phyloP scores from a whole-genome alignment of 2,329 filamentous ascomycete species.

The Macrophomina phaseolina region DNA sequence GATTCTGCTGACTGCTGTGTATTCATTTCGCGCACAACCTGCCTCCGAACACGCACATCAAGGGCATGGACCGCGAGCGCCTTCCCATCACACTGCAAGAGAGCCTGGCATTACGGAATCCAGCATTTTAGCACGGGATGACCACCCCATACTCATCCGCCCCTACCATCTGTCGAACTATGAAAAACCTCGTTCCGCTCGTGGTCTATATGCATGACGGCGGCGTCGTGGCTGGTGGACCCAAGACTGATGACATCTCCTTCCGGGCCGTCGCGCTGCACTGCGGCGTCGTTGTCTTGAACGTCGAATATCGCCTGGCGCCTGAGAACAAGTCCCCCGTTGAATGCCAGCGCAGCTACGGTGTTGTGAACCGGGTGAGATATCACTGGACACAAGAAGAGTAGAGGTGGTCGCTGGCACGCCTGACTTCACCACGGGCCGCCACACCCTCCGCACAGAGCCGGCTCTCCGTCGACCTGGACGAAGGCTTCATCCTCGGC shows the following conservation, averaged over 20 bases:
- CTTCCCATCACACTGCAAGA: background rate
- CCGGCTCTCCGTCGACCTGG: background rate
- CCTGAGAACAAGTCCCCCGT: background rate
- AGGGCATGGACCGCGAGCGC: slow-evolving; percentile 1
- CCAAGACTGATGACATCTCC: slow-evolving; percentile 29
- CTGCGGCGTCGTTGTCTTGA: slow-evolving; percentile 1
- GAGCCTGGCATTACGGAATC: slow-evolving; percentile 32
- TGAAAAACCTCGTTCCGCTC: slow-evolving; percentile 24
- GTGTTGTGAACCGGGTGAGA: background rate
- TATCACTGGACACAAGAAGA: too few relatives aligned
- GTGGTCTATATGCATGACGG: slow-evolving; percentile 36
- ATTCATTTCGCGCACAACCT: background rate
- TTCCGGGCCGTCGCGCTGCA: background rate
- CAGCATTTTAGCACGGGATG: slow-evolving; percentile 33
- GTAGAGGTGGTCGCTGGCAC: too few relatives aligned
- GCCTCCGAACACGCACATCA: background rate
- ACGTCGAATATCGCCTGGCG: slow-evolving; percentile 4
- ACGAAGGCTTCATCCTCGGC: slow-evolving; percentile 4
- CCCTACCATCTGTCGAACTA: slow-evolving; percentile 29
- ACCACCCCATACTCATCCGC: slow-evolving; percentile 33
- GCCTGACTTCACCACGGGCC: background rate
- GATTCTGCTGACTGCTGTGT: background rate
- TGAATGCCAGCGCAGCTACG: background rate
- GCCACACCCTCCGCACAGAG: background rate
- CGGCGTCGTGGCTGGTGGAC: slow-evolving; percentile 34